Conservation (phyloP, 192 early-diverging fungal genomes). For the Backusella sp. region DNA sequence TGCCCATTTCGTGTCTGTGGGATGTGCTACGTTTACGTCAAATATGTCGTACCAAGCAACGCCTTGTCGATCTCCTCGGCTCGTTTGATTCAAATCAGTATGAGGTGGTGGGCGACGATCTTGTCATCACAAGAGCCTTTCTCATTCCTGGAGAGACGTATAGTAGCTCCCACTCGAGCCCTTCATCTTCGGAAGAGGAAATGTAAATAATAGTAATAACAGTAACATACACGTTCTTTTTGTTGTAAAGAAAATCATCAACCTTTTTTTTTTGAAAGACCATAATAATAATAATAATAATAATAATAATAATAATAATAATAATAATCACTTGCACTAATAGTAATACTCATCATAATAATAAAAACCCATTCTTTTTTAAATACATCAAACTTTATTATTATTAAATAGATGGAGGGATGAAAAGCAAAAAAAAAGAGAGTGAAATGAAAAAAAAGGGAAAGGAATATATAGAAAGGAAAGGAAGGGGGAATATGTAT, state of each 20-base stretch:
- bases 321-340: too few relatives aligned
- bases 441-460: background rate
- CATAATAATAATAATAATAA: too few relatives aligned
- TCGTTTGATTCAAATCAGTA: background rate
- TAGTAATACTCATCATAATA: too few relatives aligned
- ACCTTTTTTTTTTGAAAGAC: too few relatives aligned
- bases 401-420: background rate
- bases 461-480: background rate
- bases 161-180: background rate
- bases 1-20: constrained; percentile 40
- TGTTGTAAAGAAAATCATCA: background rate
- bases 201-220: background rate
- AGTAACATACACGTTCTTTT: too few relatives aligned
- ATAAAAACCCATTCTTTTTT: background rate
- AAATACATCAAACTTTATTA: background rate
- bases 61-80: constrained; percentile 29
- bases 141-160: background rate
- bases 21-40: constrained; percentile 43
- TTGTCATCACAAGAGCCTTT: background rate
- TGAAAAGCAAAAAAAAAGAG: too few relatives aligned
- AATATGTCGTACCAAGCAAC: constrained; percentile 43
- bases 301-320: too few relatives aligned
- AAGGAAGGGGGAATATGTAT: too few relatives aligned
- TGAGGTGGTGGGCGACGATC: background rate
- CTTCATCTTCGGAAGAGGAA: background rate